Percentiles rank a stretch among this genome's conserved stretches.
Evolutionary conservation across 176 grass and related monocot species (phyloP).

Genomic region (Oryza longistaminata): DNA sequence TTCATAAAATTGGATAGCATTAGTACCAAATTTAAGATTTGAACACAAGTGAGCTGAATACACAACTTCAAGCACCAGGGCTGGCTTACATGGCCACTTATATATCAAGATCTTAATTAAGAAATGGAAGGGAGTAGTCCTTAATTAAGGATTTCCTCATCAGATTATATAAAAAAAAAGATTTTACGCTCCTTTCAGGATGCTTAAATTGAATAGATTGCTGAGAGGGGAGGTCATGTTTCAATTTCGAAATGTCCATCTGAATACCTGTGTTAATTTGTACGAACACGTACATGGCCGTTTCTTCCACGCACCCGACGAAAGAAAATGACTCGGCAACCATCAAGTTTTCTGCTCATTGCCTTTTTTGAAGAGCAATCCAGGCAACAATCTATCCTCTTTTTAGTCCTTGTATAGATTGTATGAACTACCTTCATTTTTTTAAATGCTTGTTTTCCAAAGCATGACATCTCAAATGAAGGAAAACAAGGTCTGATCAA

Average conservation of each 20-base stretch:
- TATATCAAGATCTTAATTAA: no score
- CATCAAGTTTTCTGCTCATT: background rate
- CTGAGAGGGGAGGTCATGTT: background rate
- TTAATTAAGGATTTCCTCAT: background rate
- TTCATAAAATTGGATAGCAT: no score
- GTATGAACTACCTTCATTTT: background rate
- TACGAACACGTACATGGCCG: background rate
- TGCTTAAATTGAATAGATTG: no score
- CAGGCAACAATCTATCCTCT: background rate
- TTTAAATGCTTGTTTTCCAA: background rate
- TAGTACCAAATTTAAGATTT: no score
- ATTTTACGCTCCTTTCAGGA: background rate
- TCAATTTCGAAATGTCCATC: background rate
- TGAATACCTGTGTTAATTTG: conserved; percentile 1
- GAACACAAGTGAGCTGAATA: no score
- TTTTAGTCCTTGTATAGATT: background rate
- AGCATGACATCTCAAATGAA: background rate
- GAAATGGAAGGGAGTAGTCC: background rate
- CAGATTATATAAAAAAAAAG: background rate
- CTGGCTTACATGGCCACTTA: no score
- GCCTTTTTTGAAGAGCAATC: conserved; percentile 5
- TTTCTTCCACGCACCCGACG: conserved; percentile 40
- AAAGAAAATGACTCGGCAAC: conserved; percentile 23
- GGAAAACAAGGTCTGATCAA: background rate
- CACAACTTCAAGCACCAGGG: no score